Evolutionary conservation across 202 grass and related monocot genomes (phyloP), one percentile per base, ranked within the genome.

Genomic region (Dendrocalamus latiflorus): DNA sequence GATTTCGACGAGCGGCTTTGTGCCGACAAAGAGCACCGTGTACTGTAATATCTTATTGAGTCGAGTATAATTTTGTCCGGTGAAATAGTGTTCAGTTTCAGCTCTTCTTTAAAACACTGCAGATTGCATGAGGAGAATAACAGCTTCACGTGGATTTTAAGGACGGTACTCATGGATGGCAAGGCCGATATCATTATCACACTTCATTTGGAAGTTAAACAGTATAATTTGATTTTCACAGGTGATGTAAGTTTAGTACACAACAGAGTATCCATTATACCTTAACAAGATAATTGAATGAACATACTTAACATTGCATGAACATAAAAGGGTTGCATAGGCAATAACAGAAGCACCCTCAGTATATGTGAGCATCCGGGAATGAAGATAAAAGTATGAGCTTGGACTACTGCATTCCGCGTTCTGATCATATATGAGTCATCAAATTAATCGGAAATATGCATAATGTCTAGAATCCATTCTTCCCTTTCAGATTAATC

Each of bases 401-500:
- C 43, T 38, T 60, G 41, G 13, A 16, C 38, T 21, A 60, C 63
- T 66, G 22, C 42, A 17, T 64, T 60, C 61, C 34, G n/a, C 79
- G 26, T 28, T 18, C 61, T 56, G 79, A 68, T 73, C 60, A 86
- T 51, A 28, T 45, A 58, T 68, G 48, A 39, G 36, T 10, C 36
- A 54, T 21, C 9, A 55, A 36, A 78, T 62, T 30, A 42, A 9
- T 42, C 10, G 1, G 15, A 8, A 36, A 30, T 51, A 60, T 51
- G 45, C 30, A 67, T 26, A 33, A 18, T 28, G 25, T 25, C 80
- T 94, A 94, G 12, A 92, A 70, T 62, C 62, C 84, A 88, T 80
- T 78, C 83, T 94, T 89, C 45, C 93, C 96, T 86, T 93, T 98
- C 36, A 98, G 83, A 54, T 98, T 98, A 65, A 98, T 98, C 12